Conservation (phyloP, 306 rosid species). For the Astragalus membranaceus region DNA sequence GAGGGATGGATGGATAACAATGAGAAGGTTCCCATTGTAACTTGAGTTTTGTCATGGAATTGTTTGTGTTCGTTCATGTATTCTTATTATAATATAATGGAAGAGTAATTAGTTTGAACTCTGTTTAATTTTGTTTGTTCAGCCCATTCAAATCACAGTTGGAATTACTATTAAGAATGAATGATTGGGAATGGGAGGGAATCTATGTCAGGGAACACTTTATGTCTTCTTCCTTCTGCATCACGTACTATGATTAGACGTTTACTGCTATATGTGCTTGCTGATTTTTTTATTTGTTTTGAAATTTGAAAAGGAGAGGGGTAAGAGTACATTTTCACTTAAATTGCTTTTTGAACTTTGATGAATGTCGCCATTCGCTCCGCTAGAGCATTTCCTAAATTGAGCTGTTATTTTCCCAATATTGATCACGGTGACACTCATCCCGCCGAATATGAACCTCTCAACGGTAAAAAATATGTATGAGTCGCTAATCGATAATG, state of each 20-base stretch:
- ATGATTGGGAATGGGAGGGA: constrained; percentile 23
- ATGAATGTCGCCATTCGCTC: not conserved
- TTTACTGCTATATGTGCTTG: not conserved
- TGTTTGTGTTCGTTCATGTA: constrained; percentile 2
- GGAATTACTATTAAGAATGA: not conserved
- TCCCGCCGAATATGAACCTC: too few relatives aligned
- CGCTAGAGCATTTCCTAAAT: not conserved
- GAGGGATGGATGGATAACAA: not conserved
- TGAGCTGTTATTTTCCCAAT: too few relatives aligned
- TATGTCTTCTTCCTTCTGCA: not conserved
- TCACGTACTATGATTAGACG: constrained; percentile 8
- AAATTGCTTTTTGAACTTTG: not conserved
- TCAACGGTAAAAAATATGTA: too few relatives aligned
- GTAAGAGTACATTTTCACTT: not conserved
- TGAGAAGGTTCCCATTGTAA: constrained; percentile 7
- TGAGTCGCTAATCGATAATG: too few relatives aligned
- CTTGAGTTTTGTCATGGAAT: not conserved
- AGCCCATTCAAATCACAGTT: not conserved
- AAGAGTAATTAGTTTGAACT: not conserved
- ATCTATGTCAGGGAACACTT: constrained; percentile 5
- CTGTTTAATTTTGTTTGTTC: too few relatives aligned
- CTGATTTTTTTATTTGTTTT: not conserved
- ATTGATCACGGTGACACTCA: too few relatives aligned
- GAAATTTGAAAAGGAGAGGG: not conserved
- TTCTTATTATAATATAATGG: constrained; percentile 11